phyloP scores from a whole-genome alignment of 1,284 basidiomycete species.

The Ganoderma boninense region DNA sequence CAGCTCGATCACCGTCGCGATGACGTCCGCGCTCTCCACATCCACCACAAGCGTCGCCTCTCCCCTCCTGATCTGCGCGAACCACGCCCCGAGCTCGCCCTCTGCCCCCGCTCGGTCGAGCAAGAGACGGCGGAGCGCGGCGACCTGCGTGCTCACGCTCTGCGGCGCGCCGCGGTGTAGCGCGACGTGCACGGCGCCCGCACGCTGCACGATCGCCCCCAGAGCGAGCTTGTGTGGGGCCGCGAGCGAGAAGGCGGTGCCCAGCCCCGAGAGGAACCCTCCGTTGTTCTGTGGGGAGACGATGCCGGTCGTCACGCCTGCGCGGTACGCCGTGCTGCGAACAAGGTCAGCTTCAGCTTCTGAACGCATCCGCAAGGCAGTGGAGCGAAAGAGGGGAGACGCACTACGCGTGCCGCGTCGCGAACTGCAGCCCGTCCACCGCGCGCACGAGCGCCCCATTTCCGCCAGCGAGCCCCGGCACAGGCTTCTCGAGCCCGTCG shows the following conservation, averaged over 20 bases:
- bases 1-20: constrained; percentile 78
- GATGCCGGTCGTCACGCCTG: constrained; percentile 65
- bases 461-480: constrained; percentile 59
- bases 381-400: constrained; percentile 42
- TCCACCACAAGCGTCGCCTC: constrained; percentile 62
- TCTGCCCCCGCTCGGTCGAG: constrained; percentile 45
- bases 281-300: constrained; percentile 64
- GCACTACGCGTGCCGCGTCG: constrained; percentile 75
- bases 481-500: constrained; percentile 54
- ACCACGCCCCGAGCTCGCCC: constrained; percentile 60
- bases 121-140: constrained; percentile 69
- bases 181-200: constrained; percentile 71
- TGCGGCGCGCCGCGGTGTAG: constrained; percentile 43
- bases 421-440: constrained; percentile 79
- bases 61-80: constrained; percentile 62
- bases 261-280: constrained; percentile 70
- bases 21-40: constrained; percentile 74
- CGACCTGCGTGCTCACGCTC: constrained; percentile 71
- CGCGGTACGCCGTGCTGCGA: constrained; percentile 65
- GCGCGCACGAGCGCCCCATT: constrained; percentile 65
- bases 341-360: constrained; percentile 51
- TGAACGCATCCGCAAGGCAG: constrained; percentile 33
- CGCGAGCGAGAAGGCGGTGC: constrained; percentile 70
- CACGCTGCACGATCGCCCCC: constrained; percentile 73
- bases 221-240: constrained; percentile 68